A percentile compares a stretch with the other conserved stretches of the same genome.
Conservation (phyloP, 2,329 filamentous ascomycete genomes). For the Colletotrichum sp. region DNA sequence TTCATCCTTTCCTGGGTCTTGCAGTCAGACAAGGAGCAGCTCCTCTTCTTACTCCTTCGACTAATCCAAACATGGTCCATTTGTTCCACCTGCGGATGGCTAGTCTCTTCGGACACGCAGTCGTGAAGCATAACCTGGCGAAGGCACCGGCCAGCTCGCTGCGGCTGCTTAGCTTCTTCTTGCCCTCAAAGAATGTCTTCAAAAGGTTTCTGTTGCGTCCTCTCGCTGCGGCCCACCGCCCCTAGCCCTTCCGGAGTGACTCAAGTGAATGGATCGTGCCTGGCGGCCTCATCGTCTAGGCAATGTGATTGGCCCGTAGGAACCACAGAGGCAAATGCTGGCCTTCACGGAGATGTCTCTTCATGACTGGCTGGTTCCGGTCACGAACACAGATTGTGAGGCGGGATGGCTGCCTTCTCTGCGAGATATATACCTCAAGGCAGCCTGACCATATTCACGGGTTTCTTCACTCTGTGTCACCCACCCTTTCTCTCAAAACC, state of each 20-base stretch:
- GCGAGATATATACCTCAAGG: background rate
- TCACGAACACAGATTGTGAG: background rate
- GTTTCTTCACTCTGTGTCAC: background rate
- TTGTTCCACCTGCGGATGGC: background rate
- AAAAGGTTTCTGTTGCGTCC: background rate
- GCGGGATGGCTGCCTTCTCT: background rate
- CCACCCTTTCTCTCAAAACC: background rate
- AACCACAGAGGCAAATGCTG: background rate
- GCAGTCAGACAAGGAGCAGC: background rate
- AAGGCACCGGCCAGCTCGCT: background rate
- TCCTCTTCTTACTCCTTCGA: background rate
- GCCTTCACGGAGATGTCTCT: background rate
- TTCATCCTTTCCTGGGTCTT: background rate
- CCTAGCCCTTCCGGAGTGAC: background rate
- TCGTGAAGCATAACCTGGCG: background rate
- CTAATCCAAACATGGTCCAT: background rate
- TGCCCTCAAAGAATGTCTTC: background rate
- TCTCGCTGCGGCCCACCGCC: background rate
- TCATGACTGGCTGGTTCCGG: background rate
- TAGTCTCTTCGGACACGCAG: background rate
- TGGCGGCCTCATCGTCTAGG: background rate
- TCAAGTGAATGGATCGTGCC: background rate
- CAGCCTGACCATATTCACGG: background rate
- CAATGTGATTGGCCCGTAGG: background rate
- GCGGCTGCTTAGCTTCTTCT: background rate